phyloP scores from a whole-genome alignment of 805 yeast genomes.

The Barnettozyma californica region DNA sequence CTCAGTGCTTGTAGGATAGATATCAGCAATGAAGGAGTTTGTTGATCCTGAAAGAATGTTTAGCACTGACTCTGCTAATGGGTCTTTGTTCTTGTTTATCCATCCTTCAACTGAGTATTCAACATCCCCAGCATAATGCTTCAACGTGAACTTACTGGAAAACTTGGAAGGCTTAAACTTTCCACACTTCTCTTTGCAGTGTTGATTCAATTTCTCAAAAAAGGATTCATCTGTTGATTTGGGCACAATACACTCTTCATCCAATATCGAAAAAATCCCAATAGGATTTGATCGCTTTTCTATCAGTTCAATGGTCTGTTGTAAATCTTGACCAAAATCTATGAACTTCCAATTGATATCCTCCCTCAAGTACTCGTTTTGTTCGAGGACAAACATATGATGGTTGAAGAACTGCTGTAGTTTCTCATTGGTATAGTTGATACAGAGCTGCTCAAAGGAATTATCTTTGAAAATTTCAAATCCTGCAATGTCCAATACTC shows the following conservation, averaged over 20 bases:
- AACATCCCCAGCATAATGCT: slow-evolving; percentile 96
- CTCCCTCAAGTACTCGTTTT: slow-evolving; percentile 89
- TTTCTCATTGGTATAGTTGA: slow-evolving; percentile 95
- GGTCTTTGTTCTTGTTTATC: slow-evolving; percentile 93
- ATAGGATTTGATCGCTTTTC: slow-evolving; percentile 69
- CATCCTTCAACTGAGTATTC: slow-evolving; percentile 89
- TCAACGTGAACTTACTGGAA: slow-evolving; percentile 71
- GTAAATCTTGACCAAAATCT: slow-evolving; percentile 92
- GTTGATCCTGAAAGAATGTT: slow-evolving; percentile 53
- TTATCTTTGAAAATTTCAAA: slow-evolving; percentile 93
- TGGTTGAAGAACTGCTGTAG: slow-evolving; percentile 97
- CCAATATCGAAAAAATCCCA: slow-evolving; percentile 80
- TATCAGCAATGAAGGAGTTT: slow-evolving; percentile 46
- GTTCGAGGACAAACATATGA: slow-evolving; percentile 95
- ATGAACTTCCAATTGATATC: slow-evolving; percentile 95
- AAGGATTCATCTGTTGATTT: slow-evolving; percentile 80
- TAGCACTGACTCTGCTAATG: slow-evolving; percentile 71
- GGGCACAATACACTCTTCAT: slow-evolving; percentile 95
- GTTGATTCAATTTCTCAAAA: slow-evolving; percentile 66
- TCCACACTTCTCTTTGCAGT: slow-evolving; percentile 49
- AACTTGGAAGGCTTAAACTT: slow-evolving; percentile 72
- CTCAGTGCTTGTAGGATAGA: slow-evolving; percentile 42
- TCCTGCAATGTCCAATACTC: slow-evolving; percentile 96
- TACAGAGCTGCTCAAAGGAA: slow-evolving; percentile 95
- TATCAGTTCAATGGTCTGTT: slow-evolving; percentile 88